phyloP scores from a whole-genome alignment of 2,329 filamentous ascomycete species.

The Cladosporium velox region DNA sequence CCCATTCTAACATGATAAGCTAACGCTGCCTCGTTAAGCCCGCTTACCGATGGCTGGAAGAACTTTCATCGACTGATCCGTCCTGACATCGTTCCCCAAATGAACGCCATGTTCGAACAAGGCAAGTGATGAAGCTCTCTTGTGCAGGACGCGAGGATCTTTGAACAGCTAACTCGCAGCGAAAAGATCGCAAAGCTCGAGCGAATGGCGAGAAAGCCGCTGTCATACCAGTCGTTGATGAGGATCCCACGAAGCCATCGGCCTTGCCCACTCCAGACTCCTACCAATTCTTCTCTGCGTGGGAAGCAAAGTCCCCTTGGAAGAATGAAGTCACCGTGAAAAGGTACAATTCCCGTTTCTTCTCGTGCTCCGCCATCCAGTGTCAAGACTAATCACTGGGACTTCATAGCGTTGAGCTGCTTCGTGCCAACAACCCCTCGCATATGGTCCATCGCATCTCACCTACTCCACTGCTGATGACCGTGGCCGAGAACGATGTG shows the following conservation, averaged over 20 bases:
- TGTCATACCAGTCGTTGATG: constrained; percentile 38
- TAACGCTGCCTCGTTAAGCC: background rate
- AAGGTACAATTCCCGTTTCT: constrained; percentile 24
- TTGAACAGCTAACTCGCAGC: background rate
- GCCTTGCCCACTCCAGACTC: constrained; percentile 41
- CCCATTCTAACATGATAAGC: too few species aligned
- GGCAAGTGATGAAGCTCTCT: background rate
- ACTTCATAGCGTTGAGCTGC: constrained; percentile 1
- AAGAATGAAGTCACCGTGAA: constrained; percentile 44
- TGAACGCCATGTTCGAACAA: constrained; percentile 31
- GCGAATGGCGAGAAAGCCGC: constrained; percentile 36
- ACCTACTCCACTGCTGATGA: constrained; percentile 44
- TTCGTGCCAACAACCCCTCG: constrained; percentile 16
- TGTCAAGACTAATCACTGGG: background rate
- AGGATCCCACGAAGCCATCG: constrained; percentile 35
- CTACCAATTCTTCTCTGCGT: constrained; percentile 39
- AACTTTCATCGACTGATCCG: constrained; percentile 40
- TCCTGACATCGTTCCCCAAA: constrained; percentile 33
- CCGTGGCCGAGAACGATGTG: constrained; percentile 39
- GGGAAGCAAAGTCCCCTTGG: constrained; percentile 40
- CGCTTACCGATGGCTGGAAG: constrained; percentile 35
- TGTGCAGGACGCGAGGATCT: background rate
- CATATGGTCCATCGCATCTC: constrained; percentile 34
- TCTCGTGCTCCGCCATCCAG: background rate
- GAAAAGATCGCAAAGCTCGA: constrained; percentile 37